Conservation (phyloP, 2,329 filamentous ascomycete genomes). For the Claviceps digitariae region DNA sequence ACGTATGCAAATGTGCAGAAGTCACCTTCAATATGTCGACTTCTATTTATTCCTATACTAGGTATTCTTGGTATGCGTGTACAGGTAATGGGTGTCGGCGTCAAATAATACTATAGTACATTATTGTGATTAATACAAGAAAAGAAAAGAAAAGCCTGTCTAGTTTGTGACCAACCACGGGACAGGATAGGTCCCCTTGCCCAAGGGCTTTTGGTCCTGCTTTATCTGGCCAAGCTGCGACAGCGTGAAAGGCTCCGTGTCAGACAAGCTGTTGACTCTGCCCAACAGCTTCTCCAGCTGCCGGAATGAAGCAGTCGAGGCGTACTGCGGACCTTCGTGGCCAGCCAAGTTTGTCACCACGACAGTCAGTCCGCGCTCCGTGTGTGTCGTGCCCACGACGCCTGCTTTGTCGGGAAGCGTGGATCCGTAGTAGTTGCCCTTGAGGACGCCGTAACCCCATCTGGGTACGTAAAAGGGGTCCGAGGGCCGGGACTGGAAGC, state of each 20-base stretch:
- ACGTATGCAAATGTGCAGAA: too few relatives aligned
- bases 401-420: constrained; percentile 46
- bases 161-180: constrained; percentile 6
- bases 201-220: constrained; percentile 10
- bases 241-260: constrained; percentile 23
- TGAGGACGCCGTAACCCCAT: constrained; percentile 24
- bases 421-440: constrained; percentile 26
- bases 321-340: constrained; percentile 57
- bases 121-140: not conserved
- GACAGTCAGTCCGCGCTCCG: constrained; percentile 64
- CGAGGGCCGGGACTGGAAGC: constrained; percentile 48
- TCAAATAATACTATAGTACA: not conserved
- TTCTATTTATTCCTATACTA: not conserved
- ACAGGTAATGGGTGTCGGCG: not conserved
- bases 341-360: constrained; percentile 50
- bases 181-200: constrained; percentile 12
- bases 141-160: not conserved
- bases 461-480: constrained; percentile 54
- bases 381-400: constrained; percentile 54
- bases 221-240: constrained; percentile 9
- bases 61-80: not conserved
- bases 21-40: not conserved
- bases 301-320: constrained; percentile 53
- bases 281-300: constrained; percentile 67
- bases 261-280: constrained; percentile 42